Evolutionary conservation across 306 rosid genomes (phyloP).

Genomic region (Vachellia pachyceras): DNA sequence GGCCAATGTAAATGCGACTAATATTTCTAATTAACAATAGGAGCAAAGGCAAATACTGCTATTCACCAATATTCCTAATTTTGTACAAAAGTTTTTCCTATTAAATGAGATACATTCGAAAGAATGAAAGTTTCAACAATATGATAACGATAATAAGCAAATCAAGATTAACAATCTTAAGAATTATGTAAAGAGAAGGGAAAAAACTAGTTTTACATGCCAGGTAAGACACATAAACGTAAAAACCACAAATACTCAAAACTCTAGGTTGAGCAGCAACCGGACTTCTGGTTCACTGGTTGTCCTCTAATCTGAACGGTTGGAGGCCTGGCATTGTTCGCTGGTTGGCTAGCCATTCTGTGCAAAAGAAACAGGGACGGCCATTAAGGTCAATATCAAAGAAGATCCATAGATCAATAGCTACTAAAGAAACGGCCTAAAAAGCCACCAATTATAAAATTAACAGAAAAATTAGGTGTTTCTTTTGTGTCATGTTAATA

Average conservation of each 20-base stretch:
- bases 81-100: conserved; percentile 58
- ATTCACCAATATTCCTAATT: conserved; percentile 71
- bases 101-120: conserved; percentile 63
- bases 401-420: background rate
- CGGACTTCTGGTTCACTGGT: conserved; percentile 94
- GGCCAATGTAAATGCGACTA: background rate
- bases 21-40: too few species aligned
- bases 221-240: conserved; percentile 52
- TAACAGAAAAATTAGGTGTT: background rate
- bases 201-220: conserved; percentile 65
- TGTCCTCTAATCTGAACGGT: conserved; percentile 98
- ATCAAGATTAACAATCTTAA: conserved; percentile 39
- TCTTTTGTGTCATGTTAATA: background rate
- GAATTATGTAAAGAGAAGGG: conserved; percentile 39
- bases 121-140: conserved; percentile 59
- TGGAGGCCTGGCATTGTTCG: conserved; percentile 92
- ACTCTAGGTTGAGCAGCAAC: conserved; percentile 94
- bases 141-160: background rate
- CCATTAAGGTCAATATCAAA: conserved; percentile 10
- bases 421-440: background rate
- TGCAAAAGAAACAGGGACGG: conserved; percentile 24
- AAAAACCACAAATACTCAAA: conserved; percentile 42
- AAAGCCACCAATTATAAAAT: conserved; percentile 12
- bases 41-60: conserved; percentile 55
- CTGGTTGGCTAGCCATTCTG: conserved; percentile 99